Evolutionary conservation across 345 rosid genomes (phyloP).

Genomic region (Gossypium rotundifolium): DNA sequence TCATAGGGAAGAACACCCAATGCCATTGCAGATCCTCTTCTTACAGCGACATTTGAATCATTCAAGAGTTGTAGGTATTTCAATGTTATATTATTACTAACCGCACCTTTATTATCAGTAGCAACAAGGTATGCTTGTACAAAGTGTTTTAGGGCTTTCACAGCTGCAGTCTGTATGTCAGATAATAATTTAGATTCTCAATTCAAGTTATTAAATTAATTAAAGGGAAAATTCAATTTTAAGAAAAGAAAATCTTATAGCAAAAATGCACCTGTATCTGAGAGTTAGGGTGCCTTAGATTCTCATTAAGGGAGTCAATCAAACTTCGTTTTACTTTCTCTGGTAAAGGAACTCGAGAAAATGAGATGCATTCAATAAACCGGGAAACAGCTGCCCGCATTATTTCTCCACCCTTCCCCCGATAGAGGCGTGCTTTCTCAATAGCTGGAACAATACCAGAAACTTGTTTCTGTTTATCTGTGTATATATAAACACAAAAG

Average conservation of each 20-base stretch:
- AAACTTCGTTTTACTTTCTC: constrained; percentile 63
- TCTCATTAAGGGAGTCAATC: constrained; percentile 72
- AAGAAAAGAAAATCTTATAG: constrained; percentile 10
- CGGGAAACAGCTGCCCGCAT: constrained; percentile 98
- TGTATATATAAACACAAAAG: not conserved
- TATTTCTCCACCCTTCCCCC: constrained; percentile 99
- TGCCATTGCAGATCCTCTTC: constrained; percentile 90
- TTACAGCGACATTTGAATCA: constrained; percentile 78
- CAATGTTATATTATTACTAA: constrained; percentile 34
- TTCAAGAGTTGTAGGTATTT: constrained; percentile 60
- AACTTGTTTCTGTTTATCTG: constrained; percentile 67
- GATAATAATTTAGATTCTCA: constrained; percentile 14
- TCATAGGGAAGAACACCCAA: constrained; percentile 76
- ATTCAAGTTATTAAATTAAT: not conserved
- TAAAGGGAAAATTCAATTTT: constrained; percentile 9
- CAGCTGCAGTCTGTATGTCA: constrained; percentile 65
- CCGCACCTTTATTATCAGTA: constrained; percentile 26
- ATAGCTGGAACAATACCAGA: constrained; percentile 81
- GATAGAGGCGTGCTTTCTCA: constrained; percentile 95
- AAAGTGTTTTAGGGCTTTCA: constrained; percentile 65
- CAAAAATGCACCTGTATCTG: constrained; percentile 70
- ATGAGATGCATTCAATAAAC: constrained; percentile 74
- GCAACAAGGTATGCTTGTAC: constrained; percentile 47
- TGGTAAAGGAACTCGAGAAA: constrained; percentile 47
- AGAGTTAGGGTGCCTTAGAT: constrained; percentile 88